Evolutionary conservation across 208 protist genomes (phyloP), one percentile per base, ranked within the genome.

Genomic region (Blastocrithidia nonstop): DNA sequence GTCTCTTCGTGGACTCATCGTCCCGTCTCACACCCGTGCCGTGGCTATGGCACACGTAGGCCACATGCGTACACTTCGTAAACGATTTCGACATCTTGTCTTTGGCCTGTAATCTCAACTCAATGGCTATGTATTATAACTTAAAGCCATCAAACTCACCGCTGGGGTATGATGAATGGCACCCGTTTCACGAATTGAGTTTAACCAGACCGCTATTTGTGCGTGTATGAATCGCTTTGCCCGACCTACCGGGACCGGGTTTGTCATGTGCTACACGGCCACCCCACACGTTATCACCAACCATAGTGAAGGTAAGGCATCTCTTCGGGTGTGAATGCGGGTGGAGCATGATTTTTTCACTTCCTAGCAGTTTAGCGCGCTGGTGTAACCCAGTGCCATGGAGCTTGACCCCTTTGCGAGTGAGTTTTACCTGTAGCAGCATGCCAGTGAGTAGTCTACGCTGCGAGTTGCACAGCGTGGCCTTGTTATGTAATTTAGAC

Each of bases 211-310:
- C 13, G 81, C 60, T 17, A 39, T 87, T 3, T 71, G 68, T 36
- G 76, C 73, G 3, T 81, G 65, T 42, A 53, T 70, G 2, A 90
- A 86, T 51, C 72, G 72, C 39, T 83, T 64, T 45, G 66, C 64
- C 3, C 66, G 63, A 5, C 81, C 73, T 6, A 90, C 81, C 0
- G 81, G 81, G 13, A 56, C 73, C 1, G 76, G 75, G n/a, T 86
- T 81, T 41, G 65, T 79, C 3, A 28, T 90, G 1, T 90, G 81
- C 54, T 90, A 87, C 52, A 28, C 60, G 8, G 61, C 56, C 9
- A 50, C 40, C 16, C 65, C 58, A 15, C 2, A n/a, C 36, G 28
- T 39, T 13, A 1, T 35, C 50, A 35, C 5, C 39, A 6, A 29
- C 35, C 9, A 29, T 47, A 28, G 41, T 46, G 28, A 33, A 33